Base-by-base conservation (phyloP, 768 basidiomycete species). In the Nevesoporus exiguus region DNA sequence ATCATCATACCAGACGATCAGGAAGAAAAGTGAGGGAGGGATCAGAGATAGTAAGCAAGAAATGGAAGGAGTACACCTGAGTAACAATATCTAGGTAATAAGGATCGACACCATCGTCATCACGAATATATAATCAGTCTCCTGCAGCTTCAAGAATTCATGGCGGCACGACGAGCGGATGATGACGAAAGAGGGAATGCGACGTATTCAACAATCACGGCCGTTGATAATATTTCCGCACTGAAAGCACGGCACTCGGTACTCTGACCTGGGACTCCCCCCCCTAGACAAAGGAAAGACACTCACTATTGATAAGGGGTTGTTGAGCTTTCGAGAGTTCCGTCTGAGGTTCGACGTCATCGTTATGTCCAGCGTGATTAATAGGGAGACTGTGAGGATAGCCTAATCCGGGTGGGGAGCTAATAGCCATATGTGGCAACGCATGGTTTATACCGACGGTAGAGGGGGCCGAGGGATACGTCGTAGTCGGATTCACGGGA, bases 161-260 rank as follows among this genome's bases (percentile, higher is more conserved):
- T 63, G 62, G 62, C 62, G 63, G 57, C 47, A 60, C 52, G 56
- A 59, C 52, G 56, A 59, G 62, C 29, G 47, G 57, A 60, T 58
- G 59, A 66, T 50, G 61, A 59, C 54, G 64, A 55, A 63, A 62
- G 56, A 56, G 45, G 40, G 49, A 57, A 55, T 43, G 47, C 49
- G 57, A 53, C 51, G 66, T 65, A 69, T 69, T 67, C 62, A 62
- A 61, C 55, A 63, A 67, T 88, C 77, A 88, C 76, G 79, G 80
- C 69, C 80, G 84, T 80, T 83, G 77, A 74, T 81, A 82, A 76
- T 82, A 75, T 81, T 84, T 86, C 84, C 86, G 86, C 84, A 87
- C 88, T 90, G 86, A 87, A 88, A 86, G 87, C 77, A 88, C 84
- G 85, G 86, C 73, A 75, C 86, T 90, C 80, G 89, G 87, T 88